Evolutionary conservation across 768 basidiomycete species (phyloP), one percentile per base, ranked within the genome.

Genomic region (Hydnomerulius pinastri): DNA sequence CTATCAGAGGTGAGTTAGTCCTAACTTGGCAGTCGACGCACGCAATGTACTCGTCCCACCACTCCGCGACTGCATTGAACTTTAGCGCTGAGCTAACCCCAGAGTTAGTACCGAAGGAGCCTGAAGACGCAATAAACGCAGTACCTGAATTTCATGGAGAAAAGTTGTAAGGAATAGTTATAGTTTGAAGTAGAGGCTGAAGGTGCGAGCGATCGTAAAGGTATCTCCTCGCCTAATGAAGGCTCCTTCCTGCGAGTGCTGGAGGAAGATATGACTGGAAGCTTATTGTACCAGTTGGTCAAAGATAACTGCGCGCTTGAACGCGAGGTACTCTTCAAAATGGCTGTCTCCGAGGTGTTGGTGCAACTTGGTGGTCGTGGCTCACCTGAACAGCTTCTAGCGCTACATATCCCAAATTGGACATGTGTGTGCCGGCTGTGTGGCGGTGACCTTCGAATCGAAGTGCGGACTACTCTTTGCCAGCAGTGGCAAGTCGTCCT

Each of bases 31-130:
- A n/a, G 30, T 38, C 30, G 13, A 80, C 88, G 54, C 60, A 92
- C 85, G 87, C 81, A 38, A 95, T 90, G 65, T 95, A 95, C 43
- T 92, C 86, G 54, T 92, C 89, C 86, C 87, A 90, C 92, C 92
- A 94, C 43, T 95, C 92, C 0, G 91, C 76, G 21, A 93, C 87
- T 3, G 91, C 89, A 59, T 95, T 95, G 71, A 94, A 94, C 67
- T 92, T 90, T 62, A 94, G 79, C 8, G 90, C 88, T 27, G 88
- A 89, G 60, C 88, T 90, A 24, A 1, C 18, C 12, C 15, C 27
- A 12, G 10, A 13, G 12, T 27, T 18, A 33, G 37, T 4, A 43
- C 54, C 41, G 37, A 23, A n/a, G 4, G 6, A 20, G 21, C 3
- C 20, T 6, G 20, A 20, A 28, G 15, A 20, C 17, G 10, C 6